Evolutionary conservation across 1,284 basidiomycete species (phyloP), one percentile per base, ranked within the genome.

Genomic region (Cutaneotrichosporon sp.): DNA sequence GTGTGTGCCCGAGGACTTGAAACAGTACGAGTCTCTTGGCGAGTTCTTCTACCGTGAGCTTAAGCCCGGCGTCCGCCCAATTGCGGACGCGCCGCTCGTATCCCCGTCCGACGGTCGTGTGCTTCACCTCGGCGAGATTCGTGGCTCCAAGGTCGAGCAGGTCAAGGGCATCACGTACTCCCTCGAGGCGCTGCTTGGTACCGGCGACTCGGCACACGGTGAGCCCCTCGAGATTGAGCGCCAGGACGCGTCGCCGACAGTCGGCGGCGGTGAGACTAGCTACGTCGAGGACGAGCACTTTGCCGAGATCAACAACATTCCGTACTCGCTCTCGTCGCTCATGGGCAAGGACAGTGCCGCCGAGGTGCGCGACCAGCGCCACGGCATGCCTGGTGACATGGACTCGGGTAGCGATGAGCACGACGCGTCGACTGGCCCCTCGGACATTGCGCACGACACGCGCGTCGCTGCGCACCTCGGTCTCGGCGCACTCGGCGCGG

Each of bases 81-180:
- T 97, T 38, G 91, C 89, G 34, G 83, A 88, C 49, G 86, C 90
- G 14, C 81, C 88, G 8, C 85, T 98, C 68, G 94, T 91, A 66
- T 93, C 91, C 64, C 96, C 97, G 0, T 93, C 96, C 0, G 96
- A 99, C 72, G 97, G 96, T 11, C 89, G 85, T 2, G 86, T 99
- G 3, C 84, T 99, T 42, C 96, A 99, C 77, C 94, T 95, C 72
- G 97, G 96, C 31, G 87, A 88, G 2, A 91, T 99, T 70, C 88
- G 89, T 67, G 86, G 89, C 58, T 78, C 83, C 51, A 87, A 88
- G 34, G 92, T 99, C 51, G 95, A 97, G 78, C 95, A 98, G 81
- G 93, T 99, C 75, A 99, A 99, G 81, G 96, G 96, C 18, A 89
- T 97, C 69, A 98, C 93, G 0, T 98, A 98, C 76, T 97, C 93